Evolutionary conservation across 306 rosid genomes (phyloP).

Genomic region (Lagenaria siceraria): DNA sequence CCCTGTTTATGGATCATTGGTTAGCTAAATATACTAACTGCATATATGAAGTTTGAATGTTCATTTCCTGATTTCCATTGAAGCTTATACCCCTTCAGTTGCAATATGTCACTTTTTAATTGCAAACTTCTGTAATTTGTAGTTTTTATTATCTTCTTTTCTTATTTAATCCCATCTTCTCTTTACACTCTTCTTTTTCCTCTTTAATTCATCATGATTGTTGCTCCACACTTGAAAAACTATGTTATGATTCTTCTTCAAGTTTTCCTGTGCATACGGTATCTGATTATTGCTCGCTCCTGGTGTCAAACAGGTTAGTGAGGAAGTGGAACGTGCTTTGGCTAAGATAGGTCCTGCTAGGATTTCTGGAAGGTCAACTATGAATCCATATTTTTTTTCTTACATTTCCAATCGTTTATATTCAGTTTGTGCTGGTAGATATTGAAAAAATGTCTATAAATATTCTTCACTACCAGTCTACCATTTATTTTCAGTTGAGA

Average conservation of each 20-base stretch:
- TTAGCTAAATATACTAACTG: background rate
- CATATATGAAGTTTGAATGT: background rate
- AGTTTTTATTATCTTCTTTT: background rate
- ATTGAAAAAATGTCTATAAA: background rate
- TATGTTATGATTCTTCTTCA: background rate
- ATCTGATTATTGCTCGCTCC: background rate
- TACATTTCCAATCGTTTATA: background rate
- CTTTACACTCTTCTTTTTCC: background rate
- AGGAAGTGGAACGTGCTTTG: conserved; percentile 75
- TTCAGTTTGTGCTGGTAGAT: background rate
- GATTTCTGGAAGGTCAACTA: conserved; percentile 42
- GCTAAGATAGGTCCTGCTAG: conserved; percentile 67
- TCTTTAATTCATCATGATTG: background rate
- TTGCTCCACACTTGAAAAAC: background rate
- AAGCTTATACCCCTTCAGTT: background rate
- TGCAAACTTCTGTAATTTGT: background rate
- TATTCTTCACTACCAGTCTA: background rate
- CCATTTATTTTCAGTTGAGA: background rate
- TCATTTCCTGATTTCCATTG: background rate
- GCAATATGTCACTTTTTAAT: background rate
- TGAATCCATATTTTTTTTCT: background rate
- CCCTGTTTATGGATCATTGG: background rate
- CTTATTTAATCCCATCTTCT: background rate
- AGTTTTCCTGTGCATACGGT: background rate
- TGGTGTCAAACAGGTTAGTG: conserved; percentile 46